phyloP scores from a whole-genome alignment of 1,284 basidiomycete genomes.

The Sporisorium scitamineum region DNA sequence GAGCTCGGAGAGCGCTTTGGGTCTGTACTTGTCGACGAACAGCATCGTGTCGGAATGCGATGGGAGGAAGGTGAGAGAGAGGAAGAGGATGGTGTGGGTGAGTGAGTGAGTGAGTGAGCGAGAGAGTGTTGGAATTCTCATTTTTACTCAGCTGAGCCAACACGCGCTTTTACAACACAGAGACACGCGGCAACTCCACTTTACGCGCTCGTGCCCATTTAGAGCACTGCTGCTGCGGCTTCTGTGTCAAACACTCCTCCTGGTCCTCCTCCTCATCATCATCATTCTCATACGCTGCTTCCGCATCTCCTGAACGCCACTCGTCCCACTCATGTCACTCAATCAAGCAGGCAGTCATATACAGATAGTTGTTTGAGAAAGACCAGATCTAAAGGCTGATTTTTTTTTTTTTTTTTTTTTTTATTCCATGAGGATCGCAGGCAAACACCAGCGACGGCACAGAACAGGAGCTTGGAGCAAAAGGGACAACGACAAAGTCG shows the following conservation, averaged over 20 bases:
- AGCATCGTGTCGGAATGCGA: conserved; percentile 50
- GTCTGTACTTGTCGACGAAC: conserved; percentile 79
- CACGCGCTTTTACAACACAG: conserved; percentile 11
- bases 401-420: too few relatives aligned
- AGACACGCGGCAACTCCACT: conserved; percentile 19
- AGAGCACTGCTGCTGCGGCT: background rate
- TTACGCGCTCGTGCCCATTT: conserved; percentile 9
- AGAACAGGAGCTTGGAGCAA: conserved; percentile 19
- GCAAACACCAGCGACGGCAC: conserved; percentile 16
- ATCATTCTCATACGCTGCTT: background rate
- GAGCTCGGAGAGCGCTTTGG: conserved; percentile 83
- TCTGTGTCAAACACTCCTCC: background rate
- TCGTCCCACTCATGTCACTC: background rate
- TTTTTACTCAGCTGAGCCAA: conserved; percentile 5
- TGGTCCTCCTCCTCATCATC: background rate
- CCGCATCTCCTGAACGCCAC: background rate
- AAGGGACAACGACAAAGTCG: background rate
- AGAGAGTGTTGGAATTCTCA: conserved; percentile 8
- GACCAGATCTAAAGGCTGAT: conserved; percentile 44
- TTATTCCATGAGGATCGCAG: conserved; percentile 30
- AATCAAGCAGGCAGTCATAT: background rate
- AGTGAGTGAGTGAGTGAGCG: background rate
- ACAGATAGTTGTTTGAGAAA: background rate
- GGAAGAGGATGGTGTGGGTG: background rate
- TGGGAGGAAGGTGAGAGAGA: background rate